Evolutionary conservation across 176 grass and related monocot species (phyloP).

Genomic region (Eragrostis nindensis): DNA sequence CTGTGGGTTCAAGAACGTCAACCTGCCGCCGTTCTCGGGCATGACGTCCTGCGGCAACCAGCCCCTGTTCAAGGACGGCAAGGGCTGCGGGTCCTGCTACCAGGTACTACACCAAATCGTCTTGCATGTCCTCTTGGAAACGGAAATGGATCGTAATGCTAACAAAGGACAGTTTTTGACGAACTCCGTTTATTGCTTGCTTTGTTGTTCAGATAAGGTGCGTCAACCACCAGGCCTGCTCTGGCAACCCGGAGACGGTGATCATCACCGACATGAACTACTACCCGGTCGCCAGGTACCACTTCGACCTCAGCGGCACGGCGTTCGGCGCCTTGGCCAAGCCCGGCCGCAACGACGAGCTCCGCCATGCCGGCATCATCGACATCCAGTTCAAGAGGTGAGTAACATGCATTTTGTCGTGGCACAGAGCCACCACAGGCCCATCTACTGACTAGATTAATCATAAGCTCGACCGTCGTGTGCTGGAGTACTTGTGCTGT

Average conservation of each 20-base stretch:
- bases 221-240: slow-evolving; percentile 39
- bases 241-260: slow-evolving; percentile 62
- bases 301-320: slow-evolving; percentile 73
- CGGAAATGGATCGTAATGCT: neutral
- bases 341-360: slow-evolving; percentile 47
- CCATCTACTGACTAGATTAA: slow-evolving; percentile 7
- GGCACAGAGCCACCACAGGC: neutral
- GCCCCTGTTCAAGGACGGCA: slow-evolving; percentile 53
- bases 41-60: slow-evolving; percentile 68
- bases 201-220: slow-evolving; percentile 46
- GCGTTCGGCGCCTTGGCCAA: slow-evolving; percentile 62
- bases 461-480: neutral
- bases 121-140: neutral
- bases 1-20: slow-evolving; percentile 60
- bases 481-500: neutral
- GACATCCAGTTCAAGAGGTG: slow-evolving; percentile 62
- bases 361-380: slow-evolving; percentile 66
- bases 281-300: slow-evolving; percentile 49
- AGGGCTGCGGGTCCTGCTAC: slow-evolving; percentile 66
- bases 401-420: slow-evolving; percentile 9
- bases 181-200: neutral
- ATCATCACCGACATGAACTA: slow-evolving; percentile 76
- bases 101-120: too few relatives aligned
- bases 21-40: slow-evolving; percentile 52
- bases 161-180: neutral